phyloP scores from a whole-genome alignment of 176 grass and related monocot genomes.

The Pontederia crassipes region DNA sequence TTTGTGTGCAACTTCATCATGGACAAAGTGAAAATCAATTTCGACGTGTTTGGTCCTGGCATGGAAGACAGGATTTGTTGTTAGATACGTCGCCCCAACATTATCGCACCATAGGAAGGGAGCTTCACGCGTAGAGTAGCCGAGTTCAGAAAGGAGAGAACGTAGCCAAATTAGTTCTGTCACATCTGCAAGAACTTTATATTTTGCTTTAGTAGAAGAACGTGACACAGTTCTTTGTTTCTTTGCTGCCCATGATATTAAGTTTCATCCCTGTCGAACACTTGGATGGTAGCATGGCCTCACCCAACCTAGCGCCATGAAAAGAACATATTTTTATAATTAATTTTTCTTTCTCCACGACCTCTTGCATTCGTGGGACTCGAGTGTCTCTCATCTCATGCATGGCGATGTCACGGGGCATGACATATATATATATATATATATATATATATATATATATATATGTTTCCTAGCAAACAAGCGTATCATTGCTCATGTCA shows the following conservation, averaged over 20 bases:
- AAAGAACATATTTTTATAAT: too few species aligned
- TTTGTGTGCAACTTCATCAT: not conserved
- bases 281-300: too few species aligned
- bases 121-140: not conserved
- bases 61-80: constrained; percentile 1
- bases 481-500: too few species aligned
- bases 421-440: too few species aligned
- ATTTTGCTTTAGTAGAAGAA: not conserved
- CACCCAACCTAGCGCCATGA: too few species aligned
- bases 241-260: not conserved
- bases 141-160: not conserved
- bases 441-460: too few species aligned
- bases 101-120: constrained; percentile 7
- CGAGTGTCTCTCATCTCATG: too few species aligned
- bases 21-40: not conserved
- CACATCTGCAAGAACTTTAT: not conserved
- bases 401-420: too few species aligned
- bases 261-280: not conserved
- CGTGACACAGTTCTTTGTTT: not conserved
- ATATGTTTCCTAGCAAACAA: too few species aligned
- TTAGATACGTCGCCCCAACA: not conserved
- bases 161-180: not conserved
- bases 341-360: too few species aligned
- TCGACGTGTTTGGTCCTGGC: not conserved
- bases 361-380: too few species aligned